phyloP scores from a whole-genome alignment of 768 basidiomycete species.

The Boletus tomentosulus region DNA sequence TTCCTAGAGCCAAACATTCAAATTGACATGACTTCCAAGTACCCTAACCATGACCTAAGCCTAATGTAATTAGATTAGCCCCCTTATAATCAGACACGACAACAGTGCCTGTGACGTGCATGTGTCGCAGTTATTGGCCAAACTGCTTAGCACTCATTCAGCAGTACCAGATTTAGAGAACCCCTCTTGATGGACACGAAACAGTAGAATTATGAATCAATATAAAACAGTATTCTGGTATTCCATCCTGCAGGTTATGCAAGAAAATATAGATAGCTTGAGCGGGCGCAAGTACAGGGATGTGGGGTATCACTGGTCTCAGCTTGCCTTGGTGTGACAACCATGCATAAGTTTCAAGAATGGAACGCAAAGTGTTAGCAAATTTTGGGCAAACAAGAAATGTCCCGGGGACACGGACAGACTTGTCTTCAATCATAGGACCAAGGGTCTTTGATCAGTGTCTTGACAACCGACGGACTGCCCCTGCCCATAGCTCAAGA shows the following conservation, averaged over 20 bases:
- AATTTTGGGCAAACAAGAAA: neutral
- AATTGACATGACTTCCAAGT: too few relatives aligned
- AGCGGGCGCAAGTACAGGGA: neutral
- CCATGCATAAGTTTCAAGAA: neutral
- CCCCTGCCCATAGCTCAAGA: slow-evolving; percentile 27
- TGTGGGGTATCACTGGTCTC: too few relatives aligned
- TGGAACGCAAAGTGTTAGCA: neutral
- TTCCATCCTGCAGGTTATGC: neutral
- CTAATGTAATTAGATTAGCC: too few relatives aligned
- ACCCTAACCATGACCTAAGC: too few relatives aligned
- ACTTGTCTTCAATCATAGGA: neutral
- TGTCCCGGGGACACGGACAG: too few relatives aligned
- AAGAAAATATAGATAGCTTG: neutral
- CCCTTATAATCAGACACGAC: too few relatives aligned
- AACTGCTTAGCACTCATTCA: neutral
- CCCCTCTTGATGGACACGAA: neutral
- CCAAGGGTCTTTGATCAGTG: slow-evolving; percentile 4
- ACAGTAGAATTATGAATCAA: too few relatives aligned
- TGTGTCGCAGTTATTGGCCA: slow-evolving; percentile 2
- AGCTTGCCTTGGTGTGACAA: neutral
- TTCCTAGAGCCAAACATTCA: too few relatives aligned
- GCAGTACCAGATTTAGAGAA: slow-evolving; percentile 9
- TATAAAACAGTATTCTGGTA: too few relatives aligned
- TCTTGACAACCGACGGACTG: slow-evolving; percentile 20
- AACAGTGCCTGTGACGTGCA: too few relatives aligned